Conservation (phyloP, 768 basidiomycete species). For the Russula ochroleuca region DNA sequence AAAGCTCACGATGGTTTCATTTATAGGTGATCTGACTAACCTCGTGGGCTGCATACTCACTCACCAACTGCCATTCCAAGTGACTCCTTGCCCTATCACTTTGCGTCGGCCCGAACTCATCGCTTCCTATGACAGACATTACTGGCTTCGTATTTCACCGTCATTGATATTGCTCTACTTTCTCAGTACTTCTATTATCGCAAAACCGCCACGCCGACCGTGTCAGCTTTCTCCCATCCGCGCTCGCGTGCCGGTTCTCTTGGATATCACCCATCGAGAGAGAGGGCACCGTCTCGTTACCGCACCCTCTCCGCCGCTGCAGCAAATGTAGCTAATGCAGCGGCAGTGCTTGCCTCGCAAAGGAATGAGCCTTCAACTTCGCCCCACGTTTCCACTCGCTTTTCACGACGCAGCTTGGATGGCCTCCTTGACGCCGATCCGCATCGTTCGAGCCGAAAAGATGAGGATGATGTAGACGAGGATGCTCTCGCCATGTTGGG, state of each 20-base stretch:
- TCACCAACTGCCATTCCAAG: conserved; percentile 92
- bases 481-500: conserved; percentile 53
- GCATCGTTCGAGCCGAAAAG: conserved; percentile 33
- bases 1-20: not conserved
- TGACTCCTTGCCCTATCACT: conserved; percentile 34
- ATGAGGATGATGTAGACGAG: conserved; percentile 47
- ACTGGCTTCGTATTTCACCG: conserved; percentile 88
- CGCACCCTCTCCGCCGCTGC: conserved; percentile 66
- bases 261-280: conserved; percentile 47
- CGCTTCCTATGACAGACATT: conserved; percentile 52
- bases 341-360: conserved; percentile 65
- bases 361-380: conserved; percentile 41
- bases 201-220: conserved; percentile 35
- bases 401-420: conserved; percentile 35
- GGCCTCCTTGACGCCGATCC: conserved; percentile 28
- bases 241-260: conserved; percentile 42
- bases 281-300: conserved; percentile 55
- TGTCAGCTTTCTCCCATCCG: conserved; percentile 36
- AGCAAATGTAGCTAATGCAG: conserved; percentile 59
- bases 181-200: conserved; percentile 79
- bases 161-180: conserved; percentile 72
- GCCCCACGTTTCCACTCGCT: conserved; percentile 29
- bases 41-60: conserved; percentile 89
- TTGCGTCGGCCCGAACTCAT: conserved; percentile 19
- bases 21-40: conserved; percentile 84